Base-by-base conservation (phyloP, 2,329 filamentous ascomycete species). In the Monilinia polystroma region DNA sequence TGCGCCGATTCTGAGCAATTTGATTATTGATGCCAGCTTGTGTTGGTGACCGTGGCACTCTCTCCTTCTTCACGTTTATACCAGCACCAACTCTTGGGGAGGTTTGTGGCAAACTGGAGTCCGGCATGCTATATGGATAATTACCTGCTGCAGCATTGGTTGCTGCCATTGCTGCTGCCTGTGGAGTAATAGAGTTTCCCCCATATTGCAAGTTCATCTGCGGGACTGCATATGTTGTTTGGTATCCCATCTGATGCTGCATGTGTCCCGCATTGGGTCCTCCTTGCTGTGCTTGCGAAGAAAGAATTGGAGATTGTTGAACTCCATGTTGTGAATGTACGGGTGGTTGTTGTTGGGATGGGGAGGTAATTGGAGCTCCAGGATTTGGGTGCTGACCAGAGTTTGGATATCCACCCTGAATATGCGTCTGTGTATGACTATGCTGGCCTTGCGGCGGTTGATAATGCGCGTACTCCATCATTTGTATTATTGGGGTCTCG, bases 61-160 rank as follows among this genome's bases (percentile, higher is more conserved):
- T 87, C 73, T 92, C 91, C 74, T 86, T 84, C 80, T 93, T 93
- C 68, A 90, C 82, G 60, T 83, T 83, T 47, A 85, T 70, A 8
- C 71, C 85, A 11, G 45, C 45, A n/a, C 83, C 81, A 84, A 95
- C 88, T 70, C 92, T 87, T 58, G 93, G 92, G 4, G 92, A 96
- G 29, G 87, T 90, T 78, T 85, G 90, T 78, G 78, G 84, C 80
- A 83, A 83, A 80, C 83, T 88, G 26, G 86, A 83, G 74, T 93
- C 90, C 66, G 90, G 87, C 62, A 88, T 81, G 79, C 93, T 87
- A 69, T 90, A 89, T 72, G 90, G 90, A 70, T 82, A 80, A 68
- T 92, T 90, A 52, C 94, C 93, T 7, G 93, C 93, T 14, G 94
- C 94, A 1, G 94, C 93, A 23, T 94, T 94, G 1, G 93, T 97